Base-by-base conservation (phyloP, 345 rosid genomes). In the Clausena lansium region DNA sequence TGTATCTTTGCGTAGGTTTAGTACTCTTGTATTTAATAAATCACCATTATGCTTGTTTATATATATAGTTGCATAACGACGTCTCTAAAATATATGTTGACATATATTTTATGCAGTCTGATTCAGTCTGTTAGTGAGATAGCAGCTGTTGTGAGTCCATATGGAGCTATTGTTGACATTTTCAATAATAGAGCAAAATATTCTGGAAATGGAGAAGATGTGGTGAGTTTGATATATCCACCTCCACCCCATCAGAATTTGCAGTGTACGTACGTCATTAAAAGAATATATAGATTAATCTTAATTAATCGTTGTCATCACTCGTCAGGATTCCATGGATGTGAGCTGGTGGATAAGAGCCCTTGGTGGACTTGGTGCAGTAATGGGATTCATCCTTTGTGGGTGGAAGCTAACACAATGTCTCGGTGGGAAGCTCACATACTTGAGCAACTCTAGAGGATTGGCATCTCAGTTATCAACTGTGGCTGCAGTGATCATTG, bases 91-190 rank as follows among this genome's bases (percentile, higher is more conserved):
- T 36, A 45, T 36, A 7, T 61, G 13, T 32, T 52, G 27, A 14
- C 27, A n/a, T 35, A 28, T 55, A n/a, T 68, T 22, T 64, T 27
- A 30, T 71, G 79, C 84, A 80, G 86, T 70, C 74, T 83, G 36
- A 76, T 85, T 71, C 88, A 85, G 76, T 85, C 84, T 15, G 70
- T 74, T 25, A 68, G 15, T 13, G 87, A 82, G 69, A 65, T 80
- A 57, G 83, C 84, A 52, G 84, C 81, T 9, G 17, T 78, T 70
- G 69, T 45, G 32, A 78, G 80, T 39, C 88, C 86, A 70, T 81
- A 66, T n/a, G 84, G 66, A 66, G 81, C 79, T 9, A 66, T 76
- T 6, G 71, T 78, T 61, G 84, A 85, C 54, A 76, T 85, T 33
- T 82, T 70, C 57, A 50, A 82, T 20, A 72, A 82, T n/a, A 78